A percentile compares a stretch with the other conserved stretches of the same genome.
Conservation (phyloP, 345 rosid genomes). For the Populus pruinosa region DNA sequence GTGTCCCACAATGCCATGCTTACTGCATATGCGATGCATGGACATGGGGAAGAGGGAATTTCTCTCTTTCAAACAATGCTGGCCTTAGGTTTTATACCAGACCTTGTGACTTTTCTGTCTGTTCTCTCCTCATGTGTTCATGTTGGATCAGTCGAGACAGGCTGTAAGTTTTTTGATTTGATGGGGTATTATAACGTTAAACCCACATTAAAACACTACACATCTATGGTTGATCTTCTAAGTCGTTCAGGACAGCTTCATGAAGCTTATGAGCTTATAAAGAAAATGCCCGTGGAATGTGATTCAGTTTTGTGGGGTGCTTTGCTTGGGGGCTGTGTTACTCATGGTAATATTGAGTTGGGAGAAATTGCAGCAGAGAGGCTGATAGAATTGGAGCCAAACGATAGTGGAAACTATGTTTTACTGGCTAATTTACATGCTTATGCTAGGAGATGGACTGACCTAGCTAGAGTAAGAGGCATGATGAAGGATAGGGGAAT, state of each 20-base stretch:
- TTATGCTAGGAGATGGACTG: constrained; percentile 17
- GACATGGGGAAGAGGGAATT: constrained; percentile 24
- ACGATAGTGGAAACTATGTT: constrained; percentile 19
- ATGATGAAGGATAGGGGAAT: constrained; percentile 18
- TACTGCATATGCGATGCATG: constrained; percentile 30
- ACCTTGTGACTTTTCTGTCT: constrained; percentile 20
- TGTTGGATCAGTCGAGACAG: constrained; percentile 17
- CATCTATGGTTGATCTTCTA: constrained; percentile 26
- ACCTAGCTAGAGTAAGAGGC: constrained; percentile 15
- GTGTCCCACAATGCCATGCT: constrained; percentile 32
- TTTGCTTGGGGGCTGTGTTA: constrained; percentile 28
- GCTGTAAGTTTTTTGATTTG: constrained; percentile 13
- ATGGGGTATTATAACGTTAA: constrained; percentile 12
- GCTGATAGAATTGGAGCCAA: constrained; percentile 25
- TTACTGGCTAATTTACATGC: constrained; percentile 24
- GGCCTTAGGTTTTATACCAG: constrained; percentile 13
- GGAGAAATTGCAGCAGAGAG: constrained; percentile 21
- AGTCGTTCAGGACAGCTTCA: constrained; percentile 23
- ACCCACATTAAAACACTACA: constrained; percentile 25
- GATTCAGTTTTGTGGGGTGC: constrained; percentile 30
- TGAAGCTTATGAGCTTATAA: constrained; percentile 18
- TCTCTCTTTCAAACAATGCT: constrained; percentile 17
- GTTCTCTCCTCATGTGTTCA: constrained; percentile 26
- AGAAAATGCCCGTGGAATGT: constrained; percentile 20
- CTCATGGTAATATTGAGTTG: constrained; percentile 13